Base-by-base conservation (phyloP, 2,329 filamentous ascomycete species). In the Sporothrix euskadiensis region DNA sequence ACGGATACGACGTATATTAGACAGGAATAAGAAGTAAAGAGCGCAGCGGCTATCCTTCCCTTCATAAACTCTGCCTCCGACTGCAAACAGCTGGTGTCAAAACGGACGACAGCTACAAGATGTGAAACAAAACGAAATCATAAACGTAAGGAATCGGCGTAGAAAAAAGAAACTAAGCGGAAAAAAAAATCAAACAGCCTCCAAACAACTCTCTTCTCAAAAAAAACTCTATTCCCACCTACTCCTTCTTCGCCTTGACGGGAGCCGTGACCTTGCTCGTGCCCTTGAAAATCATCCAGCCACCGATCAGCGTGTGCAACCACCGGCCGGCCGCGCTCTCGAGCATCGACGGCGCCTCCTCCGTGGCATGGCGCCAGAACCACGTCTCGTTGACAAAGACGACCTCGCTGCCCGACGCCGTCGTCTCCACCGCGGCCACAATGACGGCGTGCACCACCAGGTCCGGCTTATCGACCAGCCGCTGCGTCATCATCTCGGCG, bases 351-450 rank as follows among this genome's bases (percentile, higher is more conserved):
- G 78, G 76, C 66, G 75, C 76, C 66, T 81, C 81, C 22, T 76
- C 74, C 19, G 71, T 44, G 12, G 72, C 75, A 30, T 71, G 70
- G 59, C 81, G 78, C 81, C 81, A 83, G 79, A 81, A 80, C 81
- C 81, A 82, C n/a, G 81, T 82, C 78, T 83, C 81, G 73, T 82
- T 82, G 63, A 81, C 77, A 68, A 83, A 80, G 8, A 80, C 76
- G 35, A 79, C 74, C 14, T 68, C 56, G 1, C 71, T 71, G 4
- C 71, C 71, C 4, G 73, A 19, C 2, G 66, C 47, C 6, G 30
- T 71, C 56, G 66, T 71, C 59, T 77, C 75, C 0, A 80, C 71
- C 30, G 76, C 78, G 0, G 76, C 73, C 12, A 81, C 76, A 6
- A 81, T 73, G 8, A 81, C 30, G 0, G 77, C 79, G 22, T 76